Conservation (phyloP, 2,329 filamentous ascomycete species). For the Fusarium floridanum region DNA sequence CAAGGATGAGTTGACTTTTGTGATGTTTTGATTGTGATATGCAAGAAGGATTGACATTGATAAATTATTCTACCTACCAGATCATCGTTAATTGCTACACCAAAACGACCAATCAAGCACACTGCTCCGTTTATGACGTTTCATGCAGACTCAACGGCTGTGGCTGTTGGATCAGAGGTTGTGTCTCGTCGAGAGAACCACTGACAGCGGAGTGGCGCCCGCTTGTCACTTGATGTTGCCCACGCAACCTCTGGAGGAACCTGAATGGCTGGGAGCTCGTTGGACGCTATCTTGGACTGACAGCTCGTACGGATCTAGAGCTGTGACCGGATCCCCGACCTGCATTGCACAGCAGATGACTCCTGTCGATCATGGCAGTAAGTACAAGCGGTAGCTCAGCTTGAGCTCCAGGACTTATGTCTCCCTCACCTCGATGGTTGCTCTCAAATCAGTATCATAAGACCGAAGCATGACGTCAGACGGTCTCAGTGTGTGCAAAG, state of each 20-base stretch:
- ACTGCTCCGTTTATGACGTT: conserved; percentile 2
- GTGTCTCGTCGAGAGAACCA: background rate
- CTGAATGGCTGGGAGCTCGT: background rate
- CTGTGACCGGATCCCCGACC: background rate
- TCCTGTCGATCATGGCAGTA: background rate
- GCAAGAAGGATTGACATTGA: conserved; percentile 16
- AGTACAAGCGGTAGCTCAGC: background rate
- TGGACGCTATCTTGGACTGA: background rate
- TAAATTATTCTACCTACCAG: conserved; percentile 5
- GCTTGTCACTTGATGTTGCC: background rate
- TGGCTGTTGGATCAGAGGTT: background rate
- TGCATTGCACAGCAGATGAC: background rate
- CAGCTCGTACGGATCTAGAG: background rate
- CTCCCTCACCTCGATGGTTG: background rate
- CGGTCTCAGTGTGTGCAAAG: background rate
- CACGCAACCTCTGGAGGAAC: background rate
- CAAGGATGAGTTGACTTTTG: conserved; percentile 7
- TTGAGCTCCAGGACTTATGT: too few species aligned
- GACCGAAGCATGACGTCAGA: background rate
- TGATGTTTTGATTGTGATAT: conserved; percentile 28
- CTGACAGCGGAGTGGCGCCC: conserved; percentile 8
- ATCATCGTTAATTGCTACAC: conserved; percentile 20
- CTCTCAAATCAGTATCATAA: background rate
- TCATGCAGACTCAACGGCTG: conserved; percentile 23
- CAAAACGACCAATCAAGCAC: background rate